Base-by-base conservation (phyloP, 129 eudicot genomes). In the Oenanthe sinensis region DNA sequence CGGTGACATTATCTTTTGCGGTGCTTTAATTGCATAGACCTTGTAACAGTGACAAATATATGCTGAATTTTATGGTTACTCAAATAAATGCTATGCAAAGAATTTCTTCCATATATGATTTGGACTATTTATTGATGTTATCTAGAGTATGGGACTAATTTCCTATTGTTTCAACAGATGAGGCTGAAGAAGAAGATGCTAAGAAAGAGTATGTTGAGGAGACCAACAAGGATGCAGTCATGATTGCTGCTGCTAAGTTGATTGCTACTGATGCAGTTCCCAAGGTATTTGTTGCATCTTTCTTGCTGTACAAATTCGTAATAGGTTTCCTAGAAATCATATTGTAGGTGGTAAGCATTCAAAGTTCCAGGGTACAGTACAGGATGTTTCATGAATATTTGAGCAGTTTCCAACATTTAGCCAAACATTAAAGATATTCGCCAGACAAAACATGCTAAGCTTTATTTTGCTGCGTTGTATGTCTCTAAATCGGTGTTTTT, bases 121-220 rank as follows among this genome's bases (percentile, higher is more conserved):
- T 46, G 76, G 17, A 20, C 33, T 40, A 28, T 39, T 43, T 43
- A 10, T 17, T 71, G 37, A 20, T 1, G 1, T 6, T 22, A 44
- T 6, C n/a, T 71, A 60, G 24, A 74, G 47, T 22, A 5, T 74
- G 77, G 60, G 49, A 48, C 58, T 46, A 46, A 74, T 71, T 62
- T 79, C 77, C 47, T 44, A 47, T 82, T 76, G 54, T 78, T 73
- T 68, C 39, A 81, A 81, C 92, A 95, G 98, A 88, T 84, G 97
- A 95, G 70, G 85, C 86, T 2, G 97, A 96, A 77, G 99, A 90
- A 43, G 96, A 89, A 88, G 97, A 95, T 82, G 95, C 80, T 72
- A 90, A 86, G 80, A 87, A 85, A 84, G 99, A 96, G 84, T 96
- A 96, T 49, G 78, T 89, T 60, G 99, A 96, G 88, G 97, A 92